Conservation (phyloP, 2,329 filamentous ascomycete species). For the Fusarium papillatum region DNA sequence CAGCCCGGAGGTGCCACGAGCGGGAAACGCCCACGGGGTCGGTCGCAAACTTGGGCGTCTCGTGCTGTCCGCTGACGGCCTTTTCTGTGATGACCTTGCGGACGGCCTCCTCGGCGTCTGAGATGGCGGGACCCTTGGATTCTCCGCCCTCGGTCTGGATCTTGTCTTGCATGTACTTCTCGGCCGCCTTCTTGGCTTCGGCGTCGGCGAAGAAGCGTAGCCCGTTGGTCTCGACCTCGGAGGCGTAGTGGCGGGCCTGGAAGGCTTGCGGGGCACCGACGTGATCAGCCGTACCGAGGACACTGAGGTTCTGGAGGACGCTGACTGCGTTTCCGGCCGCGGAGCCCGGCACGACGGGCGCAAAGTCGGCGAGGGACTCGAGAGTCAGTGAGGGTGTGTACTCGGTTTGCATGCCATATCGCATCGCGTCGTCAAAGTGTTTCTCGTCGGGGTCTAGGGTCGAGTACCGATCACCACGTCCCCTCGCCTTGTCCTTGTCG, state of each 20-base stretch:
- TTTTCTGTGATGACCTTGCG: slow-evolving; percentile 48
- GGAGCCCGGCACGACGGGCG: slow-evolving; percentile 47
- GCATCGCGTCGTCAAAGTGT: slow-evolving; percentile 52
- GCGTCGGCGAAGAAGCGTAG: slow-evolving; percentile 44
- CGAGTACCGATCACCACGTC: slow-evolving; percentile 43
- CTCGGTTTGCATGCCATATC: slow-evolving; percentile 48
- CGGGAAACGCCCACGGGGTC: slow-evolving; percentile 51
- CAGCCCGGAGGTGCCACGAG: slow-evolving; percentile 53
- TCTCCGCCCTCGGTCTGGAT: slow-evolving; percentile 35
- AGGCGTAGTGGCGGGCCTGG: slow-evolving; percentile 48
- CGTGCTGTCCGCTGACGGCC: slow-evolving; percentile 53
- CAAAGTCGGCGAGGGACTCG: slow-evolving; percentile 47
- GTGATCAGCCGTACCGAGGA: slow-evolving; percentile 51
- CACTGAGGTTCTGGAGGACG: slow-evolving; percentile 52
- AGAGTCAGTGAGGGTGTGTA: slow-evolving; percentile 52
- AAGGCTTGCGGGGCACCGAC: slow-evolving; percentile 48
- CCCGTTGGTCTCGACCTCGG: slow-evolving; percentile 45
- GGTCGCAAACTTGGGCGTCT: slow-evolving; percentile 49
- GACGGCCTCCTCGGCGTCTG: slow-evolving; percentile 50
- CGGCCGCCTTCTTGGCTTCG: slow-evolving; percentile 46
- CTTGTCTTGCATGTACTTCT: slow-evolving; percentile 47
- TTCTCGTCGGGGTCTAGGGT: slow-evolving; percentile 49
- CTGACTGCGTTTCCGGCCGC: slow-evolving; percentile 47
- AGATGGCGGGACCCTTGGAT: slow-evolving; percentile 44
- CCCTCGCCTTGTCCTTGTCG: slow-evolving; percentile 42